phyloP scores from a whole-genome alignment of 257 asterid species.

The Capsicum baccatum region DNA sequence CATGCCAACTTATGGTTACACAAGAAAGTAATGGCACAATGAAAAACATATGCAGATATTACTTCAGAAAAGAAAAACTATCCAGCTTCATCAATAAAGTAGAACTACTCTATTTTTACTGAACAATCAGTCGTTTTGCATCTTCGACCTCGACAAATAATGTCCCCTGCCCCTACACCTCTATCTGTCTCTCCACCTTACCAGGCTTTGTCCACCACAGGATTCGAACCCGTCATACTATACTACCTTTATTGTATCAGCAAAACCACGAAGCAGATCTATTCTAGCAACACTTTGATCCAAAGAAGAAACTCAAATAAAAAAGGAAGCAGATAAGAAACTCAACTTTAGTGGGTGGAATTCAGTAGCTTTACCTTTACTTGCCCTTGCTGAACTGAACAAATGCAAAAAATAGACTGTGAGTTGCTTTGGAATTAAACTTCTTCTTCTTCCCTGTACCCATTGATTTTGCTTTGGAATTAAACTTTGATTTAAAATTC shows the following conservation, averaged over 20 bases:
- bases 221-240: background rate
- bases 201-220: background rate
- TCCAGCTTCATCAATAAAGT: background rate
- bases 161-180: background rate
- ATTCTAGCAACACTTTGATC: background rate
- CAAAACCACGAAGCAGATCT: background rate
- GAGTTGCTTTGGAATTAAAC: too few species aligned
- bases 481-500: too few species aligned
- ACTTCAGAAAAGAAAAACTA: background rate
- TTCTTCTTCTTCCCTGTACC: too few species aligned
- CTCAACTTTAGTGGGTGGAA: background rate
- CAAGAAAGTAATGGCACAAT: background rate
- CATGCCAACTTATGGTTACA: background rate
- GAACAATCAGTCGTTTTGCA: background rate
- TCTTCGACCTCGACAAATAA: background rate
- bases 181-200: background rate
- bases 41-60: background rate
- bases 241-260: background rate
- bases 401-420: slow-evolving; percentile 7
- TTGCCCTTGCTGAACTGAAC: background rate
- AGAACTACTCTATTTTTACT: background rate
- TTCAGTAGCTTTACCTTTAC: background rate
- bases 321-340: background rate
- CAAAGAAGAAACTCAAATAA: background rate
- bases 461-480: too few species aligned